phyloP scores from a whole-genome alignment of 352 stramenopile genomes.

The Globisporangium ultimum region DNA sequence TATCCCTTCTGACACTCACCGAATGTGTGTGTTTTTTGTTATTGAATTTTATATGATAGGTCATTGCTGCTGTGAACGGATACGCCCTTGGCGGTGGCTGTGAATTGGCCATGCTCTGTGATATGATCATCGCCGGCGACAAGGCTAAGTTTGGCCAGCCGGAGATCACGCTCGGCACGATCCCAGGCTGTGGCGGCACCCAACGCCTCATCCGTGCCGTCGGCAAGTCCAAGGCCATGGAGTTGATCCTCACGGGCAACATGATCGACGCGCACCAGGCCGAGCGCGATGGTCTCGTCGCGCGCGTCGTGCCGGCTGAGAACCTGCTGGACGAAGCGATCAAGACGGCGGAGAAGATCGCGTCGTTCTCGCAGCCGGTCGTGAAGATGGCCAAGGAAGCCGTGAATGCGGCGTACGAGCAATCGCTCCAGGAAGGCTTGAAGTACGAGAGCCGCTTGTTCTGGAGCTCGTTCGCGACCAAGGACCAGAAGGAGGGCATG shows the following conservation, averaged over 20 bases:
- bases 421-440: slow-evolving; percentile 92
- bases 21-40: neutral
- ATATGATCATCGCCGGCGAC: slow-evolving; percentile 96
- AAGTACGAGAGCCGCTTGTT: slow-evolving; percentile 98
- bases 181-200: slow-evolving; percentile 95
- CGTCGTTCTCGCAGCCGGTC: slow-evolving; percentile 93
- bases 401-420: slow-evolving; percentile 92
- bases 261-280: slow-evolving; percentile 96
- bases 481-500: slow-evolving; percentile 96
- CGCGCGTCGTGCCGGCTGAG: slow-evolving; percentile 90
- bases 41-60: slow-evolving; percentile 19
- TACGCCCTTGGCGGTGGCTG: slow-evolving; percentile 97
- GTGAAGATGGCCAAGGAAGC: slow-evolving; percentile 97
- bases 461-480: slow-evolving; percentile 96
- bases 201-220: slow-evolving; percentile 96
- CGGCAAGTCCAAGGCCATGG: slow-evolving; percentile 98
- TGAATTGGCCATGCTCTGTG: slow-evolving; percentile 99
- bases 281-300: slow-evolving; percentile 91
- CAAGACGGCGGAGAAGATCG: slow-evolving; percentile 96
- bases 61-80: slow-evolving; percentile 97
- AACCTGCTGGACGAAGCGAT: slow-evolving; percentile 93
- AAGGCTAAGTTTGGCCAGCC: slow-evolving; percentile 98
- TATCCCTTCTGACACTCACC: neutral
- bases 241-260: slow-evolving; percentile 98
- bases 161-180: slow-evolving; percentile 98